phyloP scores from a whole-genome alignment of 176 grass and related monocot species.

The Oryza glaberrima region DNA sequence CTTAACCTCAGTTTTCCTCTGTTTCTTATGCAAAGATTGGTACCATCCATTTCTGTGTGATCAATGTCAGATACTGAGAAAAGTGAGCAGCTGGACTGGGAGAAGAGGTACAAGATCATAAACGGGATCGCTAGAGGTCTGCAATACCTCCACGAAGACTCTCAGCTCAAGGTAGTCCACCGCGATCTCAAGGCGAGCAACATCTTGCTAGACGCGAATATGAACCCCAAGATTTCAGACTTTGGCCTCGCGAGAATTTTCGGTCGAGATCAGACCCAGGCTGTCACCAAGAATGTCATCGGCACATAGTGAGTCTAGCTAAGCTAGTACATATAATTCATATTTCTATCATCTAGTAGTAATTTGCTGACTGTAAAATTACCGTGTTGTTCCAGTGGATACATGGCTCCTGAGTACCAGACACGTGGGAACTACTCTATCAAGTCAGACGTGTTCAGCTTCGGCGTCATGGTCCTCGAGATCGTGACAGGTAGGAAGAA shows the following conservation, averaged over 20 bases:
- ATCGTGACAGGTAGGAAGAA: background rate
- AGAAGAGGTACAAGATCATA: conserved; percentile 34
- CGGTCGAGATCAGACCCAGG: conserved; percentile 31
- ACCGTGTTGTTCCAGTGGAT: background rate
- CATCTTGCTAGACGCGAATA: background rate
- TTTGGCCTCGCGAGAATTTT: conserved; percentile 53
- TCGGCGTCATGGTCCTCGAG: background rate
- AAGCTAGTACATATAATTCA: background rate
- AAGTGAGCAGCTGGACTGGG: conserved; percentile 35
- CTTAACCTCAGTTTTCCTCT: background rate
- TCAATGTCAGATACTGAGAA: conserved; percentile 14
- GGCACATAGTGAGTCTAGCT: conserved; percentile 58
- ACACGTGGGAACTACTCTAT: background rate
- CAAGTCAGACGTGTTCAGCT: background rate
- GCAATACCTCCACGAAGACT: conserved; percentile 61
- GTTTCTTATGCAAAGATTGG: background rate
- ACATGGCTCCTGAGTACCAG: background rate
- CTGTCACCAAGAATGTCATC: conserved; percentile 34
- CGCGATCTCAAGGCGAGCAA: conserved; percentile 18
- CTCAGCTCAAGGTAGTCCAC: conserved; percentile 44
- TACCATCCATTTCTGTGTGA: background rate
- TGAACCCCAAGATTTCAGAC: conserved; percentile 54
- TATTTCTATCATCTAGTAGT: background rate
- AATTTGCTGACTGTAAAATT: background rate
- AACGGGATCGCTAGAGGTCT: conserved; percentile 52